Conservation (phyloP, 352 stramenopile genomes). For the Globisporangium heterothallicum region DNA sequence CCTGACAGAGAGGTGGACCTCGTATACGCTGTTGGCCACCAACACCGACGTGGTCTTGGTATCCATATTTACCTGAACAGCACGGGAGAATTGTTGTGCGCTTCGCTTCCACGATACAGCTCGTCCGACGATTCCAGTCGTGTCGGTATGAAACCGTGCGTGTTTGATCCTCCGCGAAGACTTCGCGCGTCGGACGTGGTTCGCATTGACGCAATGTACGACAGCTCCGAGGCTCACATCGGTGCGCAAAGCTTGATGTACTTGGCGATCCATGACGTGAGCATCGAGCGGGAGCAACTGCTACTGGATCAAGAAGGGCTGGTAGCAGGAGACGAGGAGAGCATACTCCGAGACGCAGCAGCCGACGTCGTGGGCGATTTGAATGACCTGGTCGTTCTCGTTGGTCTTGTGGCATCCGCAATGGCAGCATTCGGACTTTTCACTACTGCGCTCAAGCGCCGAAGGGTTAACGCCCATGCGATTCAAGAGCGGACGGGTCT, state of each 20-base stretch:
- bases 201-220: slow-evolving; percentile 9
- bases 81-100: slow-evolving; percentile 3
- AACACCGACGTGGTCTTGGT: slow-evolving; percentile 2
- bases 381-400: slow-evolving; percentile 3
- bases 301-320: neutral
- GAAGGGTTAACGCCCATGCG: too few species aligned
- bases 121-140: neutral
- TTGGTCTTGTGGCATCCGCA: neutral
- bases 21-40: slow-evolving; percentile 3
- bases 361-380: slow-evolving; percentile 7
- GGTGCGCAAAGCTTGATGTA: slow-evolving; percentile 8
- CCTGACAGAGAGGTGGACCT: slow-evolving; percentile 8
- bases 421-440: neutral
- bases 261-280: slow-evolving; percentile 8
- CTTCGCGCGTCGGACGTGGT: slow-evolving; percentile 1
- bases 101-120: neutral
- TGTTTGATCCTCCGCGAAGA: slow-evolving; percentile 1
- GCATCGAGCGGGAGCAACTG: neutral
- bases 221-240: slow-evolving; percentile 9
- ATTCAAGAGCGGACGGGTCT: too few species aligned
- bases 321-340: neutral
- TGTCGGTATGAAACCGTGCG: slow-evolving; percentile 3
- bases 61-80: slow-evolving; percentile 1
- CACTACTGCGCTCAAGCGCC: slow-evolving; percentile 2
- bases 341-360: slow-evolving; percentile 1